These are phyloP conservation scores for Epichloe typhina DNA, from an alignment of 2,329 filamentous ascomycete genomes.

Conservation along the genomic window DNA sequence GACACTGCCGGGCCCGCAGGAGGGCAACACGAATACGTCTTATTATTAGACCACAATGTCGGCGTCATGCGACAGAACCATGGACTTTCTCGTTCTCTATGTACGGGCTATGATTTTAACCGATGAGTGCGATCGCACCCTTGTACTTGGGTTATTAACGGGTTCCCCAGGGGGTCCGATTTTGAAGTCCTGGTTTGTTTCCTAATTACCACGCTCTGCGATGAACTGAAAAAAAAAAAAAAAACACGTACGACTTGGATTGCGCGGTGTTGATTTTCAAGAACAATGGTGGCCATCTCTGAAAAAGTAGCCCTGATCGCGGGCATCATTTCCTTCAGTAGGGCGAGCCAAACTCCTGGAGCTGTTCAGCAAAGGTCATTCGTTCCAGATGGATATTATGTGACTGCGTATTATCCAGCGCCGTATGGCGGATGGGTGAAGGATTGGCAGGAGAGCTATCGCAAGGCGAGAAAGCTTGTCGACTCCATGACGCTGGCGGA, in stretches of 20 bases:
- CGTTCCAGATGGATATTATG: conserved; percentile 19
- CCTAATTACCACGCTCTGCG: too few species aligned
- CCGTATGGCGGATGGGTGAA: conserved; percentile 58
- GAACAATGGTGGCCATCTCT: background rate
- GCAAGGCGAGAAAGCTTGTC: conserved; percentile 54
- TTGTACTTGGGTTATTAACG: too few species aligned
- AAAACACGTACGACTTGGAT: background rate
- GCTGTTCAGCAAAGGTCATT: background rate
- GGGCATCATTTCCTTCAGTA: background rate
- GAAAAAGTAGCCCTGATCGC: background rate
- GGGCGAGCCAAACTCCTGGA: background rate
- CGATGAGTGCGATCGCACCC: too few species aligned
- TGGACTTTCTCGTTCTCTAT: too few species aligned
- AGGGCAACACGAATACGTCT: background rate
- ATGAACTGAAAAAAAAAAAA: background rate
- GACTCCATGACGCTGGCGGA: conserved; percentile 67
- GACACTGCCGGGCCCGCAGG: background rate
- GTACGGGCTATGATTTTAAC: too few species aligned
- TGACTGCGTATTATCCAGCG: conserved; percentile 53
- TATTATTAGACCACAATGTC: background rate
- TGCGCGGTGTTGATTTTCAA: background rate
- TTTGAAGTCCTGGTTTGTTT: too few species aligned
- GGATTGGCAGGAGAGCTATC: conserved; percentile 57
- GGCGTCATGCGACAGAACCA: too few species aligned
- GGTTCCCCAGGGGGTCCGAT: too few species aligned